phyloP scores from a whole-genome alignment of 495 filamentous ascomycete species.

The Penicillium soppii region DNA sequence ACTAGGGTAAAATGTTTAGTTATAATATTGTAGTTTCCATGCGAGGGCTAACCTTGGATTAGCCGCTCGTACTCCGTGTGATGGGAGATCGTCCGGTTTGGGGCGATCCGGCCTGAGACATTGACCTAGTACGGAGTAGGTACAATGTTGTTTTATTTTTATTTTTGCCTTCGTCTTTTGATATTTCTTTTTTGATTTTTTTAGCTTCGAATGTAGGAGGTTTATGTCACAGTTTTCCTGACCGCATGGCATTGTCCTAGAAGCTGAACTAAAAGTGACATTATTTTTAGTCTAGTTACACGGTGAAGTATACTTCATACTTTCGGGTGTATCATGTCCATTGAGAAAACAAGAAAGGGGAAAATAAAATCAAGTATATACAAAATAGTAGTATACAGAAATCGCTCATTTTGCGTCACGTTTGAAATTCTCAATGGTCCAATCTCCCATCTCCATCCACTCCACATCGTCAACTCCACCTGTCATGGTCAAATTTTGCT shows the following conservation, averaged over 20 bases:
- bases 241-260: slow-evolving; percentile 15
- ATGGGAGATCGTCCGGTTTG: slow-evolving; percentile 10
- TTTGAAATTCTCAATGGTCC: background rate
- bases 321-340: background rate
- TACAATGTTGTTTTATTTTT: background rate
- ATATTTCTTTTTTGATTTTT: background rate
- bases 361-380: background rate
- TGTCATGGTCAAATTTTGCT: slow-evolving; percentile 15
- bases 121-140: slow-evolving; percentile 2
- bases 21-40: no score
- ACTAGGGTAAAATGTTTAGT: no score
- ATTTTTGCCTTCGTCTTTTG: background rate
- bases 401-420: background rate
- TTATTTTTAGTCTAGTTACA: background rate
- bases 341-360: background rate
- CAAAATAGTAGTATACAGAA: no score
- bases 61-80: no score
- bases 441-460: background rate
- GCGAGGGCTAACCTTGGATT: slow-evolving; percentile 15
- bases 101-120: slow-evolving; percentile 3
- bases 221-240: slow-evolving; percentile 10
- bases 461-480: slow-evolving; percentile 8
- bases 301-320: background rate
- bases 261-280: slow-evolving; percentile 13
- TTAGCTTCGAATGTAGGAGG: background rate